Percentiles rank a stretch among this genome's conserved stretches.
phyloP scores from a whole-genome alignment of 805 yeast species.

The Candida sithepensis region DNA sequence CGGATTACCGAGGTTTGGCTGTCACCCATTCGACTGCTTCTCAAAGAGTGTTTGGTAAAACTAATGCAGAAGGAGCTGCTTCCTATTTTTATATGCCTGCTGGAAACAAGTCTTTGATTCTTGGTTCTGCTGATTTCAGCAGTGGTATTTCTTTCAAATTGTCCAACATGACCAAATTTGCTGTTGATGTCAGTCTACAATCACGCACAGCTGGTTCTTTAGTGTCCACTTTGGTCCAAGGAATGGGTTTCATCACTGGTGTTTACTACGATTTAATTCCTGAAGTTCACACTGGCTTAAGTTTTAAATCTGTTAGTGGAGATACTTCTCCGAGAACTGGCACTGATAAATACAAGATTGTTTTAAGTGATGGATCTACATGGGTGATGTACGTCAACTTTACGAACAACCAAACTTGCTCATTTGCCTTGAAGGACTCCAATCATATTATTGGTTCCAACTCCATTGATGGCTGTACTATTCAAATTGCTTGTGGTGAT shows the following conservation, averaged over 20 bases:
- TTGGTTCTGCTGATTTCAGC: constrained; percentile 40
- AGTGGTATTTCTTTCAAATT: constrained; percentile 13
- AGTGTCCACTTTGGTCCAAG: constrained; percentile 68
- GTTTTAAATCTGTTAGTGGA: constrained; percentile 47
- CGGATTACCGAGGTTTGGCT: constrained; percentile 52
- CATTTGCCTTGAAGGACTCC: constrained; percentile 22
- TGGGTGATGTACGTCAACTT: constrained; percentile 64
- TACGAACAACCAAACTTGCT: constrained; percentile 37
- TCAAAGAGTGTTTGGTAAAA: constrained; percentile 64
- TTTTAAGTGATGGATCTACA: constrained; percentile 46
- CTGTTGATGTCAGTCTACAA: constrained; percentile 16
- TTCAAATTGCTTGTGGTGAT: constrained; percentile 59
- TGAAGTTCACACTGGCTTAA: constrained; percentile 51
- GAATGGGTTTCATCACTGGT: constrained; percentile 76
- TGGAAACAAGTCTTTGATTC: constrained; percentile 53
- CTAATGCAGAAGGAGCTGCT: constrained; percentile 34
- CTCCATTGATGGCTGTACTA: constrained; percentile 44
- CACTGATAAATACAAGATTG: constrained; percentile 49
- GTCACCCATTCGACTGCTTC: constrained; percentile 55
- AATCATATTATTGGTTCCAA: constrained; percentile 39
- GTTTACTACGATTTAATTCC: constrained; percentile 53
- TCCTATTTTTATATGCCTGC: constrained; percentile 62
- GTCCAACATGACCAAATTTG: constrained; percentile 17
- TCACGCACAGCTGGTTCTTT: constrained; percentile 35
- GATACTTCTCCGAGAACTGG: constrained; percentile 40